phyloP scores from a whole-genome alignment of 108 stramenopile species.

The Pseudonitzschia multiseries region DNA sequence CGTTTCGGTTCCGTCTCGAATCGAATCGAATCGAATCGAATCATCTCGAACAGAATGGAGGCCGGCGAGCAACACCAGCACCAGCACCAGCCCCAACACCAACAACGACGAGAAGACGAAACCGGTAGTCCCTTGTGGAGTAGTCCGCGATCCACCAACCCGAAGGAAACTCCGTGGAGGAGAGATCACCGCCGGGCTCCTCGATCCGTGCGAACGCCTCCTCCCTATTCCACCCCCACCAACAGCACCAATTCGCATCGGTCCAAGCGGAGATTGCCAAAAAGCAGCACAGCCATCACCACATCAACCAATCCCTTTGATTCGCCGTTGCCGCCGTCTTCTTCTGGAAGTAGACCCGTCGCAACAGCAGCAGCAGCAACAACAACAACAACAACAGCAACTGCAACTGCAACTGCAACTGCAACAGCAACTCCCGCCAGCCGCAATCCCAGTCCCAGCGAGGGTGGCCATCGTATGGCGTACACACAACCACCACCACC shows the following conservation, averaged over 20 bases:
- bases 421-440: slow-evolving; percentile 7
- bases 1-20: not conserved
- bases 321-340: not conserved
- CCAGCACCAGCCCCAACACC: too few species aligned
- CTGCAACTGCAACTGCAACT: too few species aligned
- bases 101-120: not conserved
- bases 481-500: not conserved
- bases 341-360: not conserved
- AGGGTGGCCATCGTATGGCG: slow-evolving; percentile 1
- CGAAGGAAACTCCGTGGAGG: slow-evolving; percentile 5
- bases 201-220: slow-evolving; percentile 10
- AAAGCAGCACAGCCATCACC: not conserved
- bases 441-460: slow-evolving; percentile 13
- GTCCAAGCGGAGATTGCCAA: not conserved
- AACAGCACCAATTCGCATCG: not conserved
- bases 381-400: too few species aligned
- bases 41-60: too few species aligned
- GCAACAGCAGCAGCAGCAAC: too few species aligned
- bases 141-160: not conserved
- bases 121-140: not conserved
- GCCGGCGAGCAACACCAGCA: too few species aligned
- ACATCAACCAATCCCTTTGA: slow-evolving; percentile 14
- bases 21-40: too few species aligned
- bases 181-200: slow-evolving; percentile 14
- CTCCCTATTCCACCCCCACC: not conserved